Base-by-base conservation (phyloP, 164 flowering plant genomes). In the Saururus chinensis region DNA sequence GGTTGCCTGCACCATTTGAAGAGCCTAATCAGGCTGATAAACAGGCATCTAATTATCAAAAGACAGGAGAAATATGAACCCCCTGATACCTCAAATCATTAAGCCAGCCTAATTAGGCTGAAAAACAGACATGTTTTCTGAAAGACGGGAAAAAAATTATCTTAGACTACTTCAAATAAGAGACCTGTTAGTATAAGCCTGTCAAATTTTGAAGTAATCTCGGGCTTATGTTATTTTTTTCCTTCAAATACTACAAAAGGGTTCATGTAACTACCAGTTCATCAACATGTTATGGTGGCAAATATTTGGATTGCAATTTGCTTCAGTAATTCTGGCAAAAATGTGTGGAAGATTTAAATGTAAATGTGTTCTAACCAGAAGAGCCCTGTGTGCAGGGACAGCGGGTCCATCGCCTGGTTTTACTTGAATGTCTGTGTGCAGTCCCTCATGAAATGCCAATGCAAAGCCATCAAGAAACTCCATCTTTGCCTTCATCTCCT, bases 401-500 rank as follows among this genome's bases (percentile, higher is more conserved):
- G 89, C 53, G 59, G 83, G 82, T 12, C 84, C 96, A 69, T 76
- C 57, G 45, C 88, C 82, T 0, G 98, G 85, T 70, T 76, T 78
- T 61, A 92, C 53, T 8, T 61, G 74, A 26, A 92, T 84, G 56
- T 92, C 96, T 9, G 88, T 68, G 73, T 82, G 96, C 67, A 82
- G 71, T 63, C 72, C 79, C 40, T 83, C 81, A 70, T 61, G 73
- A 63, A 78, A 85, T 16, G 82, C 85, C 55, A 58, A 68, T 51
- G 54, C 66, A 60, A 80, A 74, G 0, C 75, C 84, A 58, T 76
- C 68, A 8, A 89, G 79, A 70, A 83, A 92, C 10, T 12, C 64
- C 30, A 85, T 63, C 64, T 79, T 84, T 59, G 83, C 85, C 19
- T 66, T 70, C 24, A 79, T 60, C 10, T 74, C 76, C 4, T 82